Evolutionary conservation across 257 asterid species (phyloP).

Genomic region (Solanum clarkiae): DNA sequence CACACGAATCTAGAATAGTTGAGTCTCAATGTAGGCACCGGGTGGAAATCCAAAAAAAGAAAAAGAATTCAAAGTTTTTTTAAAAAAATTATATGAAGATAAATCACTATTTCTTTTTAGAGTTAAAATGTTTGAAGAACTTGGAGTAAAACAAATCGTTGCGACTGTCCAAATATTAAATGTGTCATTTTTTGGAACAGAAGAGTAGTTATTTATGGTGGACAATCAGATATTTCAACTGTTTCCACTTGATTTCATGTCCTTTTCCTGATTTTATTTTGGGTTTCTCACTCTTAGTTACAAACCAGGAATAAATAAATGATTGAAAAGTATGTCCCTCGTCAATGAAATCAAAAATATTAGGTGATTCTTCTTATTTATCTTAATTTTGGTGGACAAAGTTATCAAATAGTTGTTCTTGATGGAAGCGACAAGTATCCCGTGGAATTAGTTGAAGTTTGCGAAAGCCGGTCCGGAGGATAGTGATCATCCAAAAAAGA

Average conservation of each 20-base stretch:
- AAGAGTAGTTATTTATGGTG: not conserved
- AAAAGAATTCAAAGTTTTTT: no score
- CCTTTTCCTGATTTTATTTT: not conserved
- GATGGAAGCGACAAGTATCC: not conserved
- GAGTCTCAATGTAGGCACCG: no score
- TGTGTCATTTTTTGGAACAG: not conserved
- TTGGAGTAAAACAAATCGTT: not conserved
- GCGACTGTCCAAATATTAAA: not conserved
- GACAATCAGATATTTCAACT: not conserved
- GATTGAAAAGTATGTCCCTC: not conserved
- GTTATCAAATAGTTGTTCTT: not conserved
- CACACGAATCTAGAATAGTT: no score
- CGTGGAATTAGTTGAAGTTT: rapidly evolving
- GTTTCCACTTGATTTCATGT: not conserved
- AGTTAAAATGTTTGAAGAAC: not conserved
- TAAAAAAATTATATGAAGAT: not conserved
- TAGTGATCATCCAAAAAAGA: not conserved
- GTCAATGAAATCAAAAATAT: not conserved
- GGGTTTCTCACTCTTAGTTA: not conserved
- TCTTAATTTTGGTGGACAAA: not conserved
- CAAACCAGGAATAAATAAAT: not conserved
- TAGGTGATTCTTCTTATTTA: not conserved
- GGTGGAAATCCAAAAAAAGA: no score
- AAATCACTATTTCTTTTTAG: not conserved
- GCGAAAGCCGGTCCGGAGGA: not conserved